Conservation (phyloP, 1,284 basidiomycete genomes). For the Agaricales sp. region DNA sequence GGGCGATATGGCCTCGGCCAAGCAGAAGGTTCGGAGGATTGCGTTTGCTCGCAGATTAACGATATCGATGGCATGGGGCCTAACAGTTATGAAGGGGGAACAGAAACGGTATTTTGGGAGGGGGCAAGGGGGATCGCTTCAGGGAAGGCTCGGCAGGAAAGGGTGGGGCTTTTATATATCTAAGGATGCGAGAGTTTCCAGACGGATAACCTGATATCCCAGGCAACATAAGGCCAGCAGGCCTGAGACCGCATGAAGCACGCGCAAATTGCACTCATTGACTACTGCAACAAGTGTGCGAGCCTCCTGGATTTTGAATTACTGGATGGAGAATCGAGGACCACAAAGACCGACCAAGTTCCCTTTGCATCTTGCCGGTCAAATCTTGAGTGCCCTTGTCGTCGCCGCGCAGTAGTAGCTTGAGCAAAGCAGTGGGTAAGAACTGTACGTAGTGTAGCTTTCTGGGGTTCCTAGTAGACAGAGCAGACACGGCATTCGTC, state of each 20-base stretch:
- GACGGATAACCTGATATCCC: background rate
- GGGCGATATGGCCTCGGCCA: conserved; percentile 21
- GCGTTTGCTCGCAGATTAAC: background rate
- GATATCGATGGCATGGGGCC: background rate
- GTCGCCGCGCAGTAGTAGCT: background rate
- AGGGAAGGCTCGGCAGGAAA: background rate
- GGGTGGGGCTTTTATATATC: background rate
- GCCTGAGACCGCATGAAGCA: background rate
- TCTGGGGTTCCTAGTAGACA: too few relatives aligned
- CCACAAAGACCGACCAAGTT: background rate
- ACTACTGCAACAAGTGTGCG: background rate
- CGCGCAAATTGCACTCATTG: background rate
- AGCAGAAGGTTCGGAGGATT: background rate
- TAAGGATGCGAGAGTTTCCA: background rate
- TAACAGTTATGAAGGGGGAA: background rate
- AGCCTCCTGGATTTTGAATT: background rate
- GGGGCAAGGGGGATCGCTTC: background rate
- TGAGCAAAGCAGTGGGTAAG: too few relatives aligned
- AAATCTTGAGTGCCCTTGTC: background rate
- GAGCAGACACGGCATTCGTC: too few relatives aligned
- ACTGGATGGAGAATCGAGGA: background rate
- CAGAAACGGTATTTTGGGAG: background rate
- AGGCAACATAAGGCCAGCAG: background rate
- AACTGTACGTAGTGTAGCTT: too few relatives aligned
- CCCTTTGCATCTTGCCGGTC: background rate